Base-by-base conservation (phyloP, 352 stramenopile genomes). In the Plasmopara viticola region DNA sequence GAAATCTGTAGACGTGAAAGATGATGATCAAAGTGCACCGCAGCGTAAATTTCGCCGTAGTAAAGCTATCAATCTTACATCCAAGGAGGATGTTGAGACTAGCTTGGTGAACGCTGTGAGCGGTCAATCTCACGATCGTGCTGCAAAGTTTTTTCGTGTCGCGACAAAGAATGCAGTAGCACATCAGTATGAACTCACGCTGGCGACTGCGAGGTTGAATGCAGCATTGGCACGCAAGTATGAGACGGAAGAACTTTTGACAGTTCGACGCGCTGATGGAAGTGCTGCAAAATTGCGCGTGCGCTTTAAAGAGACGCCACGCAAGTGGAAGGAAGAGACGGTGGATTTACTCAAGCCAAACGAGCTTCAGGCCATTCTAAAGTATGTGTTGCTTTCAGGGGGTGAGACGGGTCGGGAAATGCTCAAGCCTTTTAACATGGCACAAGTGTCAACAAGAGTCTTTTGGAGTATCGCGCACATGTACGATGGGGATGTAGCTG, bases 351-450 rank as follows among this genome's bases (percentile, higher is more conserved):
- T 95, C 13, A 76, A 88, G 53, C 66, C 62, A 4, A 49, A 79
- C 7, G 82, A 90, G 50, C 51, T 95, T 20, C 74, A 77, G 18
- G 79, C 82, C 0, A 72, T 79, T 49, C 51, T 95, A 56, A 90
- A 95, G 53, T 93, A 93, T 57, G 79, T 93, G 15, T 61, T 93
- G 44, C 56, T 93, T 29, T 89, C 78, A 28, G 75, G 78, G 7
- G 82, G 80, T 9, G 84, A 92, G 48, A 88, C 79, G 25, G 82
- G 81, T 1, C 69, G 66, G 15, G 84, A 95, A 51, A 93, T 93
- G 84, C 77, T 95, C 49, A 95, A 95, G 65, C 82, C 82, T 7
- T 95, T 95, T 52, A 95, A 95, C 56, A 95, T 95, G 84, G 84
- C 84, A 1, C 82, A 95, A 51, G 67, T 70, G 5, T 95, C 84